phyloP scores from a whole-genome alignment of 2,329 filamentous ascomycete genomes.

The Clarireedia sp. region DNA sequence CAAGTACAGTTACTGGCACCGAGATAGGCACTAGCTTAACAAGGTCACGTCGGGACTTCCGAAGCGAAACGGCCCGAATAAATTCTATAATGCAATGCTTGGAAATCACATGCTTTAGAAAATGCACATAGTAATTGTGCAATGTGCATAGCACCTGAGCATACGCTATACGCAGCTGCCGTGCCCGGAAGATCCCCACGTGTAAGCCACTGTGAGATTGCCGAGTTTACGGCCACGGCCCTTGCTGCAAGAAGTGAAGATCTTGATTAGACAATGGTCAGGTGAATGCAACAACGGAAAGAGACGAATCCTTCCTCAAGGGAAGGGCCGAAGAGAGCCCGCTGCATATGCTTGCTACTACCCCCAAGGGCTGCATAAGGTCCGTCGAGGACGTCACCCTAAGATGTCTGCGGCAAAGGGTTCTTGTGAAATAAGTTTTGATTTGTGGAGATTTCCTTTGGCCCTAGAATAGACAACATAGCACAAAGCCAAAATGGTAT shows the following conservation, averaged over 20 bases:
- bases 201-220: too few species aligned
- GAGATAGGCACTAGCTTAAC: neutral
- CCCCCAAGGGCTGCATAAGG: neutral
- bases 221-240: too few species aligned
- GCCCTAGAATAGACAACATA: neutral
- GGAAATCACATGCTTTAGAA: neutral
- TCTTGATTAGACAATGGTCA: too few species aligned
- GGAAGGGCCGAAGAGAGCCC: too few species aligned
- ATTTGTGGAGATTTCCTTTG: neutral
- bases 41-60: neutral
- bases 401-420: neutral
- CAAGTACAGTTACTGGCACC: neutral
- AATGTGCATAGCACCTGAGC: too few species aligned
- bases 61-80: neutral
- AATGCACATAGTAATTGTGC: too few species aligned
- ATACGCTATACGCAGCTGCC: too few species aligned
- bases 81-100: neutral
- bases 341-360: too few species aligned
- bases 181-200: too few species aligned
- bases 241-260: too few species aligned
- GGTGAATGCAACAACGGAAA: too few species aligned
- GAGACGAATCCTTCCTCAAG: too few species aligned
- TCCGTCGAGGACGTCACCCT: neutral
- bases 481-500: neutral
- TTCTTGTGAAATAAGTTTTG: neutral